Evolutionary conservation across 805 yeast species (phyloP).

Genomic region (Starmerella kuoi): DNA sequence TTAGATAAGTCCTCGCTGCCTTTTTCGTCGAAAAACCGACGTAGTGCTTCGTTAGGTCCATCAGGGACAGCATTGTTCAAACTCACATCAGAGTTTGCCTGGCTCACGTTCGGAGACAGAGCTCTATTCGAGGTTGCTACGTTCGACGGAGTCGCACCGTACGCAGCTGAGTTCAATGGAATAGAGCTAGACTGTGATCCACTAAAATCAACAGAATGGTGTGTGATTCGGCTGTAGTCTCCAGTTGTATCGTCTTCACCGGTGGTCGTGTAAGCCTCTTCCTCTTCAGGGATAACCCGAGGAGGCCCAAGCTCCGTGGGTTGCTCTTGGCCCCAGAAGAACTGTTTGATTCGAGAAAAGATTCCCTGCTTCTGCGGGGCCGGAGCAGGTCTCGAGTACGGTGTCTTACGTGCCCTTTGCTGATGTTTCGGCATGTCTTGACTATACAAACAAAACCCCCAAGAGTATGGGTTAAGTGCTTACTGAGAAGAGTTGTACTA

Average conservation of each 20-base stretch:
- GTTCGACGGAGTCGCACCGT: too few species aligned
- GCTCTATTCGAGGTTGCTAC: too few species aligned
- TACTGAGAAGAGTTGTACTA: too few species aligned
- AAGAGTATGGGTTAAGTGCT: too few species aligned
- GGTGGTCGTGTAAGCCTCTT: not conserved
- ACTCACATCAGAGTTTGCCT: too few species aligned
- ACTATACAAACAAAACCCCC: not conserved
- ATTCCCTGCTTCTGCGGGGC: not conserved
- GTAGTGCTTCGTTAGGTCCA: slow-evolving; percentile 44
- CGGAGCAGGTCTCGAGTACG: slow-evolving; percentile 6
- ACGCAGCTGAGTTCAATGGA: too few species aligned
- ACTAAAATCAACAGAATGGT: slow-evolving; percentile 1
- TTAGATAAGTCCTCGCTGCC: slow-evolving; percentile 60
- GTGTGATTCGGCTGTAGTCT: slow-evolving; percentile 1
- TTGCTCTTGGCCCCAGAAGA: slow-evolving; percentile 9
- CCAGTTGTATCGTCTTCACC: not conserved
- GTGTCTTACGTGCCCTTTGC: slow-evolving; percentile 3
- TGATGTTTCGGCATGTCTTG: slow-evolving; percentile 5
- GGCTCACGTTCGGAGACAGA: too few species aligned
- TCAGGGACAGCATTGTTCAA: not conserved
- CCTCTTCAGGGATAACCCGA: not conserved
- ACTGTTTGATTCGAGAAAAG: slow-evolving; percentile 12
- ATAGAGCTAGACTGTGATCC: too few species aligned
- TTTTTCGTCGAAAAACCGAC: slow-evolving; percentile 53
- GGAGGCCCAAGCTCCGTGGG: slow-evolving; percentile 2